Evolutionary conservation across 208 protist genomes (phyloP).

Genomic region (Strigomonas culicis): DNA sequence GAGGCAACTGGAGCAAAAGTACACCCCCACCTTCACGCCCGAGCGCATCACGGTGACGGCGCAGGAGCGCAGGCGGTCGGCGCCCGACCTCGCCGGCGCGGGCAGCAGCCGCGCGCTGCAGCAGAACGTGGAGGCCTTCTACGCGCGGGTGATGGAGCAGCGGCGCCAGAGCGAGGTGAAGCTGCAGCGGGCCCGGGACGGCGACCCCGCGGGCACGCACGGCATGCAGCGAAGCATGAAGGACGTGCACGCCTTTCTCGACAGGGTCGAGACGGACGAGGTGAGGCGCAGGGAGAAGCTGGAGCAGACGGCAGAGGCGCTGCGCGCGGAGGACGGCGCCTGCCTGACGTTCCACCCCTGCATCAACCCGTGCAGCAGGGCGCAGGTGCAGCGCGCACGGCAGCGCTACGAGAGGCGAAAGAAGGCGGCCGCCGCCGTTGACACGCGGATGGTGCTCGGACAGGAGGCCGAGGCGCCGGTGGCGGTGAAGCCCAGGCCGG

Average conservation of each 20-base stretch:
- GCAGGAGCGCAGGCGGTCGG: not conserved
- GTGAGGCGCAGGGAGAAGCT: not conserved
- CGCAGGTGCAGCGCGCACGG: too few relatives aligned
- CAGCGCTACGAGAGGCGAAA: too few relatives aligned
- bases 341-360: too few relatives aligned
- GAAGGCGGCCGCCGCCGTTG: not conserved
- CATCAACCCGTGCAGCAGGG: conserved; percentile 3
- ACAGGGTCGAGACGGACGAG: not conserved
- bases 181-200: not conserved
- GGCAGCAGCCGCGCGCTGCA: not conserved
- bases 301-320: not conserved
- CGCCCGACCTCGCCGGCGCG: not conserved
- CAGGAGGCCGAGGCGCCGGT: not conserved
- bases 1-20: conserved; percentile 13
- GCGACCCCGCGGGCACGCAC: not conserved
- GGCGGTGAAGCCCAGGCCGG: conserved; percentile 8
- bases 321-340: not conserved
- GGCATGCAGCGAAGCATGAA: not conserved
- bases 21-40: conserved; percentile 21
- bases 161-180: conserved; percentile 7
- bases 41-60: conserved; percentile 8
- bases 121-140: conserved; percentile 2
- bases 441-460: not conserved
- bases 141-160: conserved; percentile 7
- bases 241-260: not conserved